Base-by-base conservation (phyloP, 345 rosid species). In the Boechera stricta region DNA sequence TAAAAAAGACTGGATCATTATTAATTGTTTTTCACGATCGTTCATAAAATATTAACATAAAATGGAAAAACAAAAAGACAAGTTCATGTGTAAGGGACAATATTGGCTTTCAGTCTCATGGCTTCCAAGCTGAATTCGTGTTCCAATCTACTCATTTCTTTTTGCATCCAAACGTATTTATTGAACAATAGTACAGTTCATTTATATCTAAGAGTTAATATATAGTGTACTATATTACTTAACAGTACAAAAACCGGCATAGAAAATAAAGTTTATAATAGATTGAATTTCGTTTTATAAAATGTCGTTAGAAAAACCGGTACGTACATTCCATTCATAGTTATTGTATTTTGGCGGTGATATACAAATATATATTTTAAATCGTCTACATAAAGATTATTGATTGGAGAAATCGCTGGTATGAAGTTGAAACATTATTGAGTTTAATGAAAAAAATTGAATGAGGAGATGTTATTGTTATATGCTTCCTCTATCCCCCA, bases 41-140 rank as follows among this genome's bases (percentile, higher is more conserved):
- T 67, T 57, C 9, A n/a, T 13, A 31, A 68, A 10, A 33, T 3
- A 4, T 41, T 41, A 10, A 41, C 44, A 3, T 4, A 10, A 41
- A 41, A 41, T 3, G 44, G 2, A 18, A 36, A 53, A 26, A 54
- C 26, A 10, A 58, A 36, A 36, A 64, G 81, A 78, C 77, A 78
- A 64, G 77, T 71, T 65, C 77, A 78, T 71, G 77, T 78, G 77
- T 52, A 24, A 59, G 56, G 72, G 68, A 58, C 77, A 78, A 18
- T 65, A 28, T 72, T 65, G 31, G 77, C 48, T 77, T 66, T 54
- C 62, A 55, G 9, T 64, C 66, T 71, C 49, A 77, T 77, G 80
- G 76, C 36, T 55, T 48, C 52, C 36, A 71, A 70, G 52, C 53
- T 70, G 66, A 69, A 77, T 16, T 70, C 72, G 75, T 70, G 80